Percentiles rank a stretch among this genome's conserved stretches.
Conservation (phyloP, 192 early-diverging fungal species). For the Mortierella hygrophila region DNA sequence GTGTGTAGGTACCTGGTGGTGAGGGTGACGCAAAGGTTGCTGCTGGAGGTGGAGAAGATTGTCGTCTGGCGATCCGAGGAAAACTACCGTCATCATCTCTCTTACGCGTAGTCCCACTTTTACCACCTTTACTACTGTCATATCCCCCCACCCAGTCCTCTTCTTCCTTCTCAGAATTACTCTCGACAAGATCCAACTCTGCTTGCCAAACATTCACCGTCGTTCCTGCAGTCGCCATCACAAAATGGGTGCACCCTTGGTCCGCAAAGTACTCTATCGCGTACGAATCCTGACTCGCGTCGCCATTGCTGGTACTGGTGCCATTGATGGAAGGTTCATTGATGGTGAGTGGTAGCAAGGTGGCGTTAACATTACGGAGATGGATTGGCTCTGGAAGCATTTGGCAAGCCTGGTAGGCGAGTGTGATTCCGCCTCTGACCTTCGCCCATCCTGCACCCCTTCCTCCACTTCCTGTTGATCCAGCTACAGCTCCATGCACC, state of each 20-base stretch:
- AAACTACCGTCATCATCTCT: neutral
- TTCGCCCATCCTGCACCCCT: neutral
- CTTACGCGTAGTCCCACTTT: neutral
- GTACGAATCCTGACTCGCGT: neutral
- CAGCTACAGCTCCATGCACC: neutral
- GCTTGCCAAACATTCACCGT: neutral
- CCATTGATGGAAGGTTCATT: neutral
- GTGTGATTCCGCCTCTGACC: neutral
- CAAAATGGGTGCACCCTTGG: neutral
- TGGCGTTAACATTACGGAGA: neutral
- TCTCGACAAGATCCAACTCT: neutral
- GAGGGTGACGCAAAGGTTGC: neutral
- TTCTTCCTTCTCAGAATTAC: neutral
- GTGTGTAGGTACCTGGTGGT: neutral
- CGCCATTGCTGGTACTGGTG: too few species aligned
- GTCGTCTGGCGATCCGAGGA: neutral
- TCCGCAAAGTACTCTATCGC: slow-evolving; percentile 19
- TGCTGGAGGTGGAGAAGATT: neutral
- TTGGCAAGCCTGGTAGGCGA: slow-evolving; percentile 7
- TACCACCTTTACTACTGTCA: neutral
- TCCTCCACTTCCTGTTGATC: neutral
- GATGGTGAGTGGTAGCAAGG: neutral
- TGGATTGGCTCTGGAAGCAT: slow-evolving; percentile 16
- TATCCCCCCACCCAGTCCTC: neutral
- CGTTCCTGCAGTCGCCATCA: neutral